Percentiles rank a stretch among this genome's conserved stretches.
Conservation (phyloP, 805 yeast genomes). For the Spathaspora arborariae region DNA sequence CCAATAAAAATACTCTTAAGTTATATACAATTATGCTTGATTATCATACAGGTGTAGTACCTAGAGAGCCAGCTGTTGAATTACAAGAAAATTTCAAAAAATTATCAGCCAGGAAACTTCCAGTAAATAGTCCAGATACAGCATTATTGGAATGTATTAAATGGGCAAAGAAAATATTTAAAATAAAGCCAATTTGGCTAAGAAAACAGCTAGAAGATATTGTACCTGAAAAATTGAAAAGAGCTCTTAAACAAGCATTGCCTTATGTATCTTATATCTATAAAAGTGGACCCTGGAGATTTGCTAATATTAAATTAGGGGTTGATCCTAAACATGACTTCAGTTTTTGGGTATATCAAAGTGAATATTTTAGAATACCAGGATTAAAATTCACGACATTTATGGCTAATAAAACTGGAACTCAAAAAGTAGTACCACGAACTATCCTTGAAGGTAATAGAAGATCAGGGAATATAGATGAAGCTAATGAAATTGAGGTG, state of each 20-base stretch:
- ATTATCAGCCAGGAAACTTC: slow-evolving; percentile 32
- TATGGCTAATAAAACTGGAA: not conserved
- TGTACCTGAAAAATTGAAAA: slow-evolving; percentile 43
- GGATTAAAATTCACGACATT: slow-evolving; percentile 13
- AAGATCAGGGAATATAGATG: slow-evolving; percentile 4
- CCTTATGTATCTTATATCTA: slow-evolving; percentile 82
- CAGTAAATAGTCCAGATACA: slow-evolving; percentile 25
- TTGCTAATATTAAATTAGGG: slow-evolving; percentile 75
- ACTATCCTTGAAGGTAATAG: slow-evolving; percentile 14
- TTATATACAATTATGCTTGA: slow-evolving; percentile 52
- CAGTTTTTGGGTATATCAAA: slow-evolving; percentile 64
- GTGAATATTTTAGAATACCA: slow-evolving; percentile 72
- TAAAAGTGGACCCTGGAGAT: slow-evolving; percentile 94
- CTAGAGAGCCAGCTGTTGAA: slow-evolving; percentile 47
- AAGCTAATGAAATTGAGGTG: slow-evolving; percentile 16
- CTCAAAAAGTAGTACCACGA: slow-evolving; percentile 18
- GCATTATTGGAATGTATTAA: slow-evolving; percentile 41
- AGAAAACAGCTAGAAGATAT: slow-evolving; percentile 64
- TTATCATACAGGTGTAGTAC: slow-evolving; percentile 43
- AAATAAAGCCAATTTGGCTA: slow-evolving; percentile 78
- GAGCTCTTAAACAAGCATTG: slow-evolving; percentile 64
- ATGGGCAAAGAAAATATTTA: slow-evolving; percentile 49
- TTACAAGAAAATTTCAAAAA: slow-evolving; percentile 33
- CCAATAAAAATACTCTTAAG: slow-evolving; percentile 43
- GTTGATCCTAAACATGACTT: slow-evolving; percentile 64